Evolutionary conservation across 163 green algal genomes (phyloP).

Genomic region (Coccomyxa subellipsoidea): DNA sequence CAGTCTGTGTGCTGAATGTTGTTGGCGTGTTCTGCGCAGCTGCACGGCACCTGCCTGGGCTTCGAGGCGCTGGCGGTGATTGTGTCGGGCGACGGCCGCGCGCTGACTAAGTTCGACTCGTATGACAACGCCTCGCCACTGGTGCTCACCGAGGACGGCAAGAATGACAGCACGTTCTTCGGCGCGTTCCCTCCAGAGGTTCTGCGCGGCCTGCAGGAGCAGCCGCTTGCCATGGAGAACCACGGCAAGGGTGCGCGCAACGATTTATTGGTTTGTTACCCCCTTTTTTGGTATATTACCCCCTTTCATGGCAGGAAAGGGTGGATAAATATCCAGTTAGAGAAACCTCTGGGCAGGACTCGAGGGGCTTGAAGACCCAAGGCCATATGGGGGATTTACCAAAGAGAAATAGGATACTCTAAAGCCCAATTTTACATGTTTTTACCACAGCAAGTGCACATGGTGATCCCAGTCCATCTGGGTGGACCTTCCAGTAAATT

Average conservation of each 20-base stretch:
- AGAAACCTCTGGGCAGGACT: no score
- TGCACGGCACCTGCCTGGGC: conserved; percentile 82
- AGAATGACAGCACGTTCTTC: conserved; percentile 68
- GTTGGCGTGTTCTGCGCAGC: conserved; percentile 34
- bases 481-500: no score
- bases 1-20: no score
- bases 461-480: no score
- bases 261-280: neutral
- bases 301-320: no score
- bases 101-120: conserved; percentile 13
- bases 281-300: no score
- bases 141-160: conserved; percentile 42
- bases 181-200: conserved; percentile 58
- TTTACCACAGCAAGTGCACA: no score
- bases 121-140: conserved; percentile 21
- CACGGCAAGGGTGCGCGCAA: conserved; percentile 35
- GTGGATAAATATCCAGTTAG: no score
- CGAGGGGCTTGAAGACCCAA: no score
- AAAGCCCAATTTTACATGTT: no score
- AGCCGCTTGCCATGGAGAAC: conserved; percentile 82
- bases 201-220: conserved; percentile 51
- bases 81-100: conserved; percentile 10
- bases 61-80: conserved; percentile 76
- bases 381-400: no score
- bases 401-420: no score